Percentiles rank a stretch among this genome's conserved stretches.
These are phyloP conservation scores for Ceratocystis ficicola DNA, from an alignment of 2,329 filamentous ascomycete species.

Conservation along the genomic window DNA sequence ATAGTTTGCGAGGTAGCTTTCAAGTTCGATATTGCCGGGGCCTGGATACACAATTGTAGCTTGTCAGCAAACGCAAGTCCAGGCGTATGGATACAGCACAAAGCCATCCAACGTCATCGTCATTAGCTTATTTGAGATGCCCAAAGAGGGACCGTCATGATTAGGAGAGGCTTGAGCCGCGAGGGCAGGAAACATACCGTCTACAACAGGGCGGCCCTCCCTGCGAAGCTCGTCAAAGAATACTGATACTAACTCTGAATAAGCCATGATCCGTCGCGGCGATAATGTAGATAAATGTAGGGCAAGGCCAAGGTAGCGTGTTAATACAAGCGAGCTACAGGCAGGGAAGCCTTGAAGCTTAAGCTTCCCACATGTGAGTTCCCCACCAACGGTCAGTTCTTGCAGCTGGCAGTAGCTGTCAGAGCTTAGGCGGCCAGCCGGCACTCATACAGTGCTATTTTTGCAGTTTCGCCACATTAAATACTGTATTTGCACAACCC, in stretches of 20 bases:
- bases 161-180: background rate
- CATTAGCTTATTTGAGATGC: background rate
- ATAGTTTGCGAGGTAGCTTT: constrained; percentile 85
- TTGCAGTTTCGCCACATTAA: no score
- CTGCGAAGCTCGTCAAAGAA: constrained; percentile 39
- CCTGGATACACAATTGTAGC: constrained; percentile 37
- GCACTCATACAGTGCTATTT: background rate
- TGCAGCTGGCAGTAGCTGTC: background rate
- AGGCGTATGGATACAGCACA: background rate
- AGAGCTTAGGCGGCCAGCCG: background rate
- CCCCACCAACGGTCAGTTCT: background rate
- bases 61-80: background rate
- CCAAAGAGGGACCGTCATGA: background rate
- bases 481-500: background rate
- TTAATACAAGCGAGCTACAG: background rate
- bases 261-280: background rate
- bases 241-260: background rate
- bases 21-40: constrained; percentile 76
- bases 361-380: background rate
- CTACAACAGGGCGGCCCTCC: constrained; percentile 37
- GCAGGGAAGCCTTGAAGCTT: background rate
- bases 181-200: constrained; percentile 30
- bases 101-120: background rate
- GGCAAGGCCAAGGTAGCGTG: background rate
- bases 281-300: background rate